Percentiles rank a stretch among this genome's conserved stretches.
Evolutionary conservation across 768 basidiomycete genomes (phyloP).

Genomic region (Trametes gibbosa): DNA sequence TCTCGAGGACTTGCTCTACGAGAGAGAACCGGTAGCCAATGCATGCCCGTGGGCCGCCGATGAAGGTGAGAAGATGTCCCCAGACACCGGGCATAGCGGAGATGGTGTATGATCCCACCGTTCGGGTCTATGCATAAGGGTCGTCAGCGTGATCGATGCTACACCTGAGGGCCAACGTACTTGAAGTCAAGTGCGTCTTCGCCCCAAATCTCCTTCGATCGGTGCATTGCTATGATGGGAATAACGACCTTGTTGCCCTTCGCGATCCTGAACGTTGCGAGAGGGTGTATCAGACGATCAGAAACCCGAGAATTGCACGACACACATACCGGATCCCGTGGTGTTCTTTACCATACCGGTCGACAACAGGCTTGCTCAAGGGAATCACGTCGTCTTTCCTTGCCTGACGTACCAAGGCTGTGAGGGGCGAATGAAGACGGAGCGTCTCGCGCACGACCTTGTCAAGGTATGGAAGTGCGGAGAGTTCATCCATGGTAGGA

Average conservation of each 20-base stretch:
- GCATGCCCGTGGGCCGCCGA: slow-evolving; percentile 63
- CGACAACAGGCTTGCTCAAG: slow-evolving; percentile 33
- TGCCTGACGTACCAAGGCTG: slow-evolving; percentile 45
- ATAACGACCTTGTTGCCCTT: slow-evolving; percentile 38
- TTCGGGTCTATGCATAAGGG: slow-evolving; percentile 47
- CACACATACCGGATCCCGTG: slow-evolving; percentile 30
- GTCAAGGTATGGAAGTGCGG: slow-evolving; percentile 69
- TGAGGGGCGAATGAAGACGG: slow-evolving; percentile 53
- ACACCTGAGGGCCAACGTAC: slow-evolving; percentile 27
- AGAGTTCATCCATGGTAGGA: slow-evolving; percentile 69
- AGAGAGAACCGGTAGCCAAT: slow-evolving; percentile 68
- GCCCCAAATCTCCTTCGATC: slow-evolving; percentile 56
- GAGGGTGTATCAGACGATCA: not conserved
- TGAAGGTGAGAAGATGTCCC: slow-evolving; percentile 58
- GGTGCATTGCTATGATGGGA: slow-evolving; percentile 53
- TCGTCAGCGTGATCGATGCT: not conserved
- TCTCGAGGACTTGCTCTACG: slow-evolving; percentile 43
- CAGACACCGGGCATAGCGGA: slow-evolving; percentile 55
- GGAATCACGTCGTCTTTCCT: slow-evolving; percentile 51
- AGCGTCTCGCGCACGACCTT: slow-evolving; percentile 58
- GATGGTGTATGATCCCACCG: slow-evolving; percentile 50
- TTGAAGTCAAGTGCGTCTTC: slow-evolving; percentile 60
- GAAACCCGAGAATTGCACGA: not conserved
- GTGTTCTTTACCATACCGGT: slow-evolving; percentile 16
- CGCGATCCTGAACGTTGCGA: slow-evolving; percentile 14